Evolutionary conservation across 352 stramenopile species (phyloP).

Genomic region (Pythium periplocum): DNA sequence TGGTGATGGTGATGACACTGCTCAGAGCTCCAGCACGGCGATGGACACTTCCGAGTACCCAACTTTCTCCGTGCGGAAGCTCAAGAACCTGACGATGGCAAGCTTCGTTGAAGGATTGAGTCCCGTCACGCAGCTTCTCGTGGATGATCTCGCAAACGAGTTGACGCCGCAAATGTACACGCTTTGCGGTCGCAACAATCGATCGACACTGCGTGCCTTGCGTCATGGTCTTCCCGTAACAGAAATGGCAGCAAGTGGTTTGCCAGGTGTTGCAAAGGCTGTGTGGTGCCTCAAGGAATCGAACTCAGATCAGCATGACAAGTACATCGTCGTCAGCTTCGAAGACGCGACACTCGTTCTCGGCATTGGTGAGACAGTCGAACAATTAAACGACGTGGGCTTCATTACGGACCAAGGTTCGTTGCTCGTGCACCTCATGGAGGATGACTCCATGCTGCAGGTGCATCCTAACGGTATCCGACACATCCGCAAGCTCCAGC

Average conservation of each 20-base stretch:
- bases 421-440: conserved; percentile 92
- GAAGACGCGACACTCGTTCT: conserved; percentile 98
- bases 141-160: conserved; percentile 94
- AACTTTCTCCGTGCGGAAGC: conserved; percentile 72
- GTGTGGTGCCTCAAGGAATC: conserved; percentile 95
- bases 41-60: conserved; percentile 59
- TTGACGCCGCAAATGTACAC: conserved; percentile 96
- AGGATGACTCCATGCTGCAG: conserved; percentile 95
- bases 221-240: conserved; percentile 95
- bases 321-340: conserved; percentile 99
- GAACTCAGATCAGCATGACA: conserved; percentile 62
- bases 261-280: conserved; percentile 93
- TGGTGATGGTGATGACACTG: conserved; percentile 87
- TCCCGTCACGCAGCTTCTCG: conserved; percentile 93
- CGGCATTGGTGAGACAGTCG: conserved; percentile 95
- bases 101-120: conserved; percentile 86
- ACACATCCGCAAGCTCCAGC: conserved; percentile 91
- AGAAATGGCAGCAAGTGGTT: conserved; percentile 94
- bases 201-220: conserved; percentile 93
- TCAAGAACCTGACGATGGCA: conserved; percentile 87
- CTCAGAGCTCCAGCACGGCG: conserved; percentile 58
- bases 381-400: conserved; percentile 95
- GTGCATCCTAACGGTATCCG: conserved; percentile 95
- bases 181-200: conserved; percentile 91
- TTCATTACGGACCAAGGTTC: conserved; percentile 95